A percentile compares a stretch with the other conserved stretches of the same genome.
Evolutionary conservation across 2,329 filamentous ascomycete genomes (phyloP).

Genomic region (Pyrenochaeta sp.): DNA sequence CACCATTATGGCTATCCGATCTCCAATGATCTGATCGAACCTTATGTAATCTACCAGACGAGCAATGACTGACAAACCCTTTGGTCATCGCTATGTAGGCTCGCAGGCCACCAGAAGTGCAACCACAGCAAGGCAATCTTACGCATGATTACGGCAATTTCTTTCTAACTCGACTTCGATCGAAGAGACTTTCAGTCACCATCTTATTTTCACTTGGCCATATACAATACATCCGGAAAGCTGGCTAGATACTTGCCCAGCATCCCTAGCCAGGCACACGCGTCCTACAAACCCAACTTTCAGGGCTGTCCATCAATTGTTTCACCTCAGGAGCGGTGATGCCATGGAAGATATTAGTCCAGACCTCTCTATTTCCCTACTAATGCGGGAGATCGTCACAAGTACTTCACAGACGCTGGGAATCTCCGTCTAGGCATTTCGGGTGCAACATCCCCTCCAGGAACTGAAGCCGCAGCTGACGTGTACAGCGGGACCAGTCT

Average conservation of each 20-base stretch:
- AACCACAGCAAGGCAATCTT: background rate
- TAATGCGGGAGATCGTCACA: conserved; percentile 9
- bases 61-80: too few species aligned
- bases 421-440: conserved; percentile 7
- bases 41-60: too few species aligned
- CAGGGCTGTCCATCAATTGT: background rate
- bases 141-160: background rate
- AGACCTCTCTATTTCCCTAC: conserved; percentile 3
- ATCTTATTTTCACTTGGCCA: background rate
- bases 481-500: conserved; percentile 9
- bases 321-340: background rate
- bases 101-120: too few species aligned
- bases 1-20: too few species aligned
- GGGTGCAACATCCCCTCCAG: conserved; percentile 11
- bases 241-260: background rate
- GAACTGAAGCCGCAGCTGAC: conserved; percentile 18
- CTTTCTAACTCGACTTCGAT: background rate
- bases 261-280: background rate
- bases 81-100: too few species aligned
- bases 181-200: background rate
- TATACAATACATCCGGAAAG: background rate
- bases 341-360: background rate
- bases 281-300: background rate
- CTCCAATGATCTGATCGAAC: too few species aligned
- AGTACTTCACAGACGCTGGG: background rate